A percentile compares a stretch with the other conserved stretches of the same genome.
Evolutionary conservation across 495 filamentous ascomycete species (phyloP).

Genomic region (Penicillium simplicissimum): DNA sequence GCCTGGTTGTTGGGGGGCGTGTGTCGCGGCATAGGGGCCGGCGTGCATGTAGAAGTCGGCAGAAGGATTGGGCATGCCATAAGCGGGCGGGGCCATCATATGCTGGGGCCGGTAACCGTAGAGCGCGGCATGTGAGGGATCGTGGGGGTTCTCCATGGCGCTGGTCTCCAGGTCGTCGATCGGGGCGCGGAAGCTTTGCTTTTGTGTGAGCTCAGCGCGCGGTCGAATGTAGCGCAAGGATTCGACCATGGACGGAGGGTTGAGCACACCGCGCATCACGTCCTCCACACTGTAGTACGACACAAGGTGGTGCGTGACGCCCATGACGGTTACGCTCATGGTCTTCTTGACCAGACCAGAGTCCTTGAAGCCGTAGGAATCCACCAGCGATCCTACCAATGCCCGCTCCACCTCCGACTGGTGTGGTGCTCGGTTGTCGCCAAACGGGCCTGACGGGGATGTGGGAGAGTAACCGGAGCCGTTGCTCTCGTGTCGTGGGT

Average conservation of each 20-base stretch:
- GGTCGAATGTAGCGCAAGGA: conserved; percentile 56
- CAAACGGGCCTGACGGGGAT: conserved; percentile 36
- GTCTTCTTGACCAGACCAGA: conserved; percentile 90
- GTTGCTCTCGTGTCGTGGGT: conserved; percentile 51
- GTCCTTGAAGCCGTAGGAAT: conserved; percentile 85
- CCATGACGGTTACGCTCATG: conserved; percentile 70
- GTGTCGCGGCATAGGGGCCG: conserved; percentile 36
- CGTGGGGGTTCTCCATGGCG: conserved; percentile 41
- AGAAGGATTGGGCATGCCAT: conserved; percentile 38
- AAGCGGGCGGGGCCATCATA: conserved; percentile 40
- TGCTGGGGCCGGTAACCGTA: conserved; percentile 46
- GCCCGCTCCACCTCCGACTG: conserved; percentile 62
- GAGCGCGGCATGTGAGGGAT: conserved; percentile 38
- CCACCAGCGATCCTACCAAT: conserved; percentile 77
- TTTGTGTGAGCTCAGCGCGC: conserved; percentile 59
- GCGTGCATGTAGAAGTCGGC: conserved; percentile 45
- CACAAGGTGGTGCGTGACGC: conserved; percentile 76
- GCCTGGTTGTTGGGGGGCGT: conserved; percentile 39
- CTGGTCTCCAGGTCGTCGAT: conserved; percentile 60
- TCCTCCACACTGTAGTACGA: conserved; percentile 86
- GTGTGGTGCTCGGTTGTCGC: conserved; percentile 36
- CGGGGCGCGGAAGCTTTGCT: conserved; percentile 70
- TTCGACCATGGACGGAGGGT: conserved; percentile 59
- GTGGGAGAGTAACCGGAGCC: conserved; percentile 48
- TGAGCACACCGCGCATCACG: conserved; percentile 61